Evolutionary conservation across 2,329 filamentous ascomycete genomes (phyloP), one percentile per base, ranked within the genome.

Genomic region (Paracoccidioides lutzii): DNA sequence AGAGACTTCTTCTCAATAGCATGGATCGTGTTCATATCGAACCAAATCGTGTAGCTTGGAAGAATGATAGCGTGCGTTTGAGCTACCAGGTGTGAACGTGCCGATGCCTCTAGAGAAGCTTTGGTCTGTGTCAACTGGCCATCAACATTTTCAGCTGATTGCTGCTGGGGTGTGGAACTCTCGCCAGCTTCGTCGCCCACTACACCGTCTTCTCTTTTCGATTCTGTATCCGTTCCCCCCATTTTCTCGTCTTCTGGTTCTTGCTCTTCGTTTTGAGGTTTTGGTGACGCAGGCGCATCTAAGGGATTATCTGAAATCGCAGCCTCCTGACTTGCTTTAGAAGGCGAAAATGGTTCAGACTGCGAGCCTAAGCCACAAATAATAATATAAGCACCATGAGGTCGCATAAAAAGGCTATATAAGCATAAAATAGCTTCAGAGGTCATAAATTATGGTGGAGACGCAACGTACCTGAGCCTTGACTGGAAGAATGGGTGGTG

Each of bases 21-120:
- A 71, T 96, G 88, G 66, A 98, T 86, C 52, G 81, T 79, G 69
- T 90, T 88, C 91, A 98, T 96, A 72, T 98, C 93, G 70, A 98
- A 98, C 93, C 93, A 98, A 12, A 88, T 93, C 68, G 90, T 94
- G 73, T 98, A 98, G 70, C 91, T 97, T 28, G 93, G 93, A 28
- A 98, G 82, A 60, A 98, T 90, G 67, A 97, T 97, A 59, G 90
- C 85, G 68, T 96, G 91, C 44, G 90, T 94, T 74, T 98, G 93
- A 12, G 88, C 83, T 59, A 95, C 87, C 55, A 98, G 82, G 66
- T 97, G 90, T 63, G 91, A 87, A 61, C 91, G 88, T 53, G 93
- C 94, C 3, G 89, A 85, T 45, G 87, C 84, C 74, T 96, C 90
- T 56, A 90, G 77, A 3, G 82, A 82, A 55, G 90, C 82, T 72